phyloP scores from a whole-genome alignment of 306 rosid species.

The Herpetospermum pedunculosum region DNA sequence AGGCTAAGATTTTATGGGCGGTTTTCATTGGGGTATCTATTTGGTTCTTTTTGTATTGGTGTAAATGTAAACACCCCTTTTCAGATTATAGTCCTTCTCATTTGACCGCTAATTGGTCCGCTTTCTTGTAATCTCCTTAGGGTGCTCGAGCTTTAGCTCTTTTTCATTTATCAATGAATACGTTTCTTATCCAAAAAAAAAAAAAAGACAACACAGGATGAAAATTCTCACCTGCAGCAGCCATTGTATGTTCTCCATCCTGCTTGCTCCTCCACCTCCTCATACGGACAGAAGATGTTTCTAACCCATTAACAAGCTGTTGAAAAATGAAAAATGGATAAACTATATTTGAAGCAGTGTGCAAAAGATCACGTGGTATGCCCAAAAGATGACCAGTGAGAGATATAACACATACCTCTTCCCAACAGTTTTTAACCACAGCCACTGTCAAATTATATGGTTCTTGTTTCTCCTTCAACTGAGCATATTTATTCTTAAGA shows the following conservation, averaged over 20 bases:
- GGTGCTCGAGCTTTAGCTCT: too few relatives aligned
- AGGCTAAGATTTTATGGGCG: too few relatives aligned
- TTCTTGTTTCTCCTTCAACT: slow-evolving; percentile 50
- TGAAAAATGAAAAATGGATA: slow-evolving; percentile 13
- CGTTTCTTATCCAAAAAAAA: too few relatives aligned
- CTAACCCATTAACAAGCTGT: slow-evolving; percentile 70
- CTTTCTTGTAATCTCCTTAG: too few relatives aligned
- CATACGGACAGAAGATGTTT: slow-evolving; percentile 31
- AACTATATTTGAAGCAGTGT: slow-evolving; percentile 16
- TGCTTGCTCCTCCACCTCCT: slow-evolving; percentile 35
- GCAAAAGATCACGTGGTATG: background rate
- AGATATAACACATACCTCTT: slow-evolving; percentile 33
- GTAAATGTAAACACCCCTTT: too few relatives aligned
- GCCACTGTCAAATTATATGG: slow-evolving; percentile 47
- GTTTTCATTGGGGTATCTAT: too few relatives aligned
- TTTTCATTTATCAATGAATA: too few relatives aligned
- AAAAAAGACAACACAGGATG: background rate
- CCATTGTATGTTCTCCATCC: slow-evolving; percentile 20
- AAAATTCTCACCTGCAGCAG: slow-evolving; percentile 33
- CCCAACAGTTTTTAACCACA: slow-evolving; percentile 64
- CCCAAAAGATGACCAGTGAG: background rate
- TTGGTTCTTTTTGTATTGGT: too few relatives aligned
- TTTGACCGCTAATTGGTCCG: too few relatives aligned
- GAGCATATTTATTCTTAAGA: slow-evolving; percentile 50
- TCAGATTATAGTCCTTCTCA: too few relatives aligned